Base-by-base conservation (phyloP, 2,329 filamentous ascomycete species). In the Neospermospora avenae region DNA sequence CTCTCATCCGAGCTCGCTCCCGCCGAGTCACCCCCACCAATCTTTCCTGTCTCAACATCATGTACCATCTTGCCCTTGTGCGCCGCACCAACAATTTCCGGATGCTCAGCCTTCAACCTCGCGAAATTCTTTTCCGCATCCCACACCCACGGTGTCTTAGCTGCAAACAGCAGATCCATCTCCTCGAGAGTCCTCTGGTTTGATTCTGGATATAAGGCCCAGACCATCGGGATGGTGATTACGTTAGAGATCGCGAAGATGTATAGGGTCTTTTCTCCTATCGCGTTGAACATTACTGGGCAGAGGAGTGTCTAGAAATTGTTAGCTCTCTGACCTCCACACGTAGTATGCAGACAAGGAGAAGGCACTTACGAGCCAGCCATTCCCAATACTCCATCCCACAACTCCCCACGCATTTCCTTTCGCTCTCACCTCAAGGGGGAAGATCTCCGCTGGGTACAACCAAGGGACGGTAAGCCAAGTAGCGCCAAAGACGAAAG, bases 401-500 rank as follows among this genome's bases (percentile, higher is more conserved):
- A 90, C 82, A 0, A 91, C 88, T 20, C 89, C 88, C 81, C 84
- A 91, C 0, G 88, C 87, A 62, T 91, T 91, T 5, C 88, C 89
- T 66, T 88, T 87, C 1, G 89, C 88, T 22, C 89, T 81, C 0
- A 90, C 81, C 61, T 87, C 81, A 0, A 90, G 74, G 0, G 88
- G 87, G 68, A 90, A 91, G 58, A 91, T 91, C 70, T 92, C 88
- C 1, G 88, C 86, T 0, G 85, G 86, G 58, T 88, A 88, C 0
- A 89, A 73, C 83, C 84, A 84, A 1, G 83, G 83, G 0, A 85
- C 80, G 0, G 77, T 81, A 6, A 82, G 66, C 79, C 79, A 81
- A 1, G 0, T 77, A 0, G 77, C 76, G 0, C 77, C 86, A 63
- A 89, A 89, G 0, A 85, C 76, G 1, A 79, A 80, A 0, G 84